Conservation (phyloP, 1,284 basidiomycete genomes). For the Malassezia slooffiae region DNA sequence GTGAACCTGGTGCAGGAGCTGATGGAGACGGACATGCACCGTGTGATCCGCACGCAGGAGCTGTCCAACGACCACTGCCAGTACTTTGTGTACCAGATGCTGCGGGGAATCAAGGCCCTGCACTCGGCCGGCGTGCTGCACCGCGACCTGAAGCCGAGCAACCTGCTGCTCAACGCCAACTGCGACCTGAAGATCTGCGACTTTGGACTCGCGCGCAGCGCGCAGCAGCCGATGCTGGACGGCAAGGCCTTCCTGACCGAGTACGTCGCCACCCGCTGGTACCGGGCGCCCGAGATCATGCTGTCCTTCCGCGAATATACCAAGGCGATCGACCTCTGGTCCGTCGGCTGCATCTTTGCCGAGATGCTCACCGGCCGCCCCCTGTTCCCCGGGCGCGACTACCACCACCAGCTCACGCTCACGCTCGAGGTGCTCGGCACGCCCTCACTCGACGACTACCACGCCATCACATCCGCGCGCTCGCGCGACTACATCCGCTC, state of each 20-base stretch:
- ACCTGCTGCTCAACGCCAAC: slow-evolving; percentile 42
- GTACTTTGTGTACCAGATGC: slow-evolving; percentile 77
- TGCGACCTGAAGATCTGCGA: slow-evolving; percentile 46
- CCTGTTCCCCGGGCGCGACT: slow-evolving; percentile 64
- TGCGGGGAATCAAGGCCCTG: slow-evolving; percentile 45
- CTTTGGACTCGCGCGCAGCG: slow-evolving; percentile 45
- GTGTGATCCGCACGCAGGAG: slow-evolving; percentile 46
- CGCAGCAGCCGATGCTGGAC: slow-evolving; percentile 39
- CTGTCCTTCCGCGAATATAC: slow-evolving; percentile 47
- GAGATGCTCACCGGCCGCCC: slow-evolving; percentile 85
- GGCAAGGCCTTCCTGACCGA: slow-evolving; percentile 46
- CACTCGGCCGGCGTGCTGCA: slow-evolving; percentile 45
- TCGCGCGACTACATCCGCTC: slow-evolving; percentile 87
- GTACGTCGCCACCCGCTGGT: slow-evolving; percentile 46
- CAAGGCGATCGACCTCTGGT: slow-evolving; percentile 57
- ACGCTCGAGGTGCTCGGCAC: slow-evolving; percentile 56
- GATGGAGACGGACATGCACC: slow-evolving; percentile 46
- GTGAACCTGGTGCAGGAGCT: slow-evolving; percentile 61
- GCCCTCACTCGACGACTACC: slow-evolving; percentile 56
- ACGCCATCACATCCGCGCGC: slow-evolving; percentile 61
- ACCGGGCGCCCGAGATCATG: slow-evolving; percentile 46
- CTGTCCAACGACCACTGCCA: slow-evolving; percentile 69
- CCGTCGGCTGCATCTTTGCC: slow-evolving; percentile 80
- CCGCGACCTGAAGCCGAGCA: slow-evolving; percentile 42
- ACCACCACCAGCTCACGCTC: slow-evolving; percentile 52